These are phyloP conservation scores for Claviceps fusiformis DNA, from an alignment of 2,329 filamentous ascomycete genomes.

Conservation along the genomic window DNA sequence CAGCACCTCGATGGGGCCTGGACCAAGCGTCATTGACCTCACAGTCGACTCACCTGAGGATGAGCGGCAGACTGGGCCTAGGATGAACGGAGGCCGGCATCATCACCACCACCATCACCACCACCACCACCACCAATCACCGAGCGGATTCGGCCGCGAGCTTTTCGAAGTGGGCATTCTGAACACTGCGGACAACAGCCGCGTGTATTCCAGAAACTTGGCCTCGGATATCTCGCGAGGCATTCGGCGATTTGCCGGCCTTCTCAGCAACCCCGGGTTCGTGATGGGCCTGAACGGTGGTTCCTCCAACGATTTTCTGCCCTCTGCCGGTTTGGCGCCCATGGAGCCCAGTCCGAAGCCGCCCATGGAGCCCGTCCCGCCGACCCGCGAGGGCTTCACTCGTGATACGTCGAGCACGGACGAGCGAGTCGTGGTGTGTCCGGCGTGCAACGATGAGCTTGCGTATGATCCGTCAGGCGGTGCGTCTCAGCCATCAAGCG, in stretches of 20 bases:
- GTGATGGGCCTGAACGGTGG: slow-evolving; percentile 8
- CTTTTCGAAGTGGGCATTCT: slow-evolving; percentile 16
- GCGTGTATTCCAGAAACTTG: slow-evolving; percentile 8
- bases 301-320: slow-evolving; percentile 9
- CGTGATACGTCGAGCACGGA: slow-evolving; percentile 49
- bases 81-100: slow-evolving; percentile 1
- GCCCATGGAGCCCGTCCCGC: slow-evolving; percentile 47
- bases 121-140: slow-evolving; percentile 5
- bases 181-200: slow-evolving; percentile 6
- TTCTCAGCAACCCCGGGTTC: slow-evolving; percentile 11
- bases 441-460: slow-evolving; percentile 74
- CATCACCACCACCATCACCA: slow-evolving; percentile 9
- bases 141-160: slow-evolving; percentile 8
- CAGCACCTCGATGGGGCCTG: slow-evolving; percentile 24
- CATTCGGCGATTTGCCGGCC: slow-evolving; percentile 14
- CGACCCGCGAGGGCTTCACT: slow-evolving; percentile 65
- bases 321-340: slow-evolving; percentile 19
- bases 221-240: slow-evolving; percentile 12
- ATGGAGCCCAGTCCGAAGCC: slow-evolving; percentile 26
- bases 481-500: slow-evolving; percentile 5
- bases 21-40: slow-evolving; percentile 34
- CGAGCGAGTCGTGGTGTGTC: slow-evolving; percentile 65
- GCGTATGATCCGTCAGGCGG: slow-evolving; percentile 49
- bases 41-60: slow-evolving; percentile 31
- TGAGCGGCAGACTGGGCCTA: slow-evolving; percentile 11